Conservation (phyloP, 2,329 filamentous ascomycete genomes). For the Aspergillus intermedius region DNA sequence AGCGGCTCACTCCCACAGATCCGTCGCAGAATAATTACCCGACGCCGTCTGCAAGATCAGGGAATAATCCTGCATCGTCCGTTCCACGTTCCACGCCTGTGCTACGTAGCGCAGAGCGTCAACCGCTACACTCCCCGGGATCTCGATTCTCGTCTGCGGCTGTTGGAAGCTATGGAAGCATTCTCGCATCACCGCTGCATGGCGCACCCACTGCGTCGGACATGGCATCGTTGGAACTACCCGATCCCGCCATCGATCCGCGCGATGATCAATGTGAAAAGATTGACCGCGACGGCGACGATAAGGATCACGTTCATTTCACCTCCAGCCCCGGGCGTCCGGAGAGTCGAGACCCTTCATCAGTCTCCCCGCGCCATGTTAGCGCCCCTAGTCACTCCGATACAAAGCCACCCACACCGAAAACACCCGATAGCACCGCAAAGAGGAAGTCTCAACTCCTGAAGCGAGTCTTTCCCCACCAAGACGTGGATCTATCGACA, state of each 20-base stretch:
- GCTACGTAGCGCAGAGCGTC: conserved; percentile 29
- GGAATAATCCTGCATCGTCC: background rate
- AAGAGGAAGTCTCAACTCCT: conserved; percentile 27
- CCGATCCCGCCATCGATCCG: conserved; percentile 54
- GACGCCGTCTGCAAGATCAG: conserved; percentile 5
- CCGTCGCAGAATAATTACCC: background rate
- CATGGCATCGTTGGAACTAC: conserved; percentile 52
- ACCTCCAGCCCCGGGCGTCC: background rate
- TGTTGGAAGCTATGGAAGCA: conserved; percentile 57
- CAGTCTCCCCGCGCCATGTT: background rate
- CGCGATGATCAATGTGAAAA: conserved; percentile 10
- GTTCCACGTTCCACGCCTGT: conserved; percentile 27
- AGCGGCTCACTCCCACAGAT: background rate
- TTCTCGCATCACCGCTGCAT: conserved; percentile 51
- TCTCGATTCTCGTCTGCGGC: conserved; percentile 27
- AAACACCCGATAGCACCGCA: conserved; percentile 1
- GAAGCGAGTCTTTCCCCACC: conserved; percentile 34
- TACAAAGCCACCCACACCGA: conserved; percentile 11
- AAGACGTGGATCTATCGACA: conserved; percentile 34
- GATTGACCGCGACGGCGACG: background rate
- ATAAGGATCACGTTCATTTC: conserved; percentile 4
- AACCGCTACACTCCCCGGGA: conserved; percentile 27
- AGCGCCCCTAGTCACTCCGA: conserved; percentile 10
- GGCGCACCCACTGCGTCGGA: conserved; percentile 23
- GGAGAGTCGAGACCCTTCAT: conserved; percentile 7